Conservation (phyloP, 306 rosid genomes). For the Dalbergia cochinchinensis region DNA sequence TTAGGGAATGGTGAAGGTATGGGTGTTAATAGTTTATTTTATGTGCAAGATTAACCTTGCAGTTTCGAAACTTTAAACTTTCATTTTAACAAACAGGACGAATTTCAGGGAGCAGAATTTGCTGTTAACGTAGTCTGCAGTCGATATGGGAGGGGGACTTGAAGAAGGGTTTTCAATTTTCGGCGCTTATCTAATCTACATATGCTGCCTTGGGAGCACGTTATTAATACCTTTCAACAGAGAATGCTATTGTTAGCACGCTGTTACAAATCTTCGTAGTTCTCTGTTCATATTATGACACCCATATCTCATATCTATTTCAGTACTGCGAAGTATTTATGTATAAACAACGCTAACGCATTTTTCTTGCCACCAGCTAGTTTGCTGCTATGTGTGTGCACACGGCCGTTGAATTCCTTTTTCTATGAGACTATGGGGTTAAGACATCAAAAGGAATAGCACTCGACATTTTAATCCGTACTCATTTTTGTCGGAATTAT, state of each 20-base stretch:
- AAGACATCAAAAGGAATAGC: background rate
- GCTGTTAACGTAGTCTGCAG: slow-evolving; percentile 27
- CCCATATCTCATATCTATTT: slow-evolving; percentile 16
- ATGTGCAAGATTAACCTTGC: slow-evolving; percentile 6
- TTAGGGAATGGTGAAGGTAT: background rate
- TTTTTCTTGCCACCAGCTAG: background rate
- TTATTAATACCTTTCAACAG: slow-evolving; percentile 1
- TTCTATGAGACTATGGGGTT: background rate
- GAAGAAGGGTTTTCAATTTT: slow-evolving; percentile 6
- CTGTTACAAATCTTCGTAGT: background rate
- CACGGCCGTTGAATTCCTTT: background rate
- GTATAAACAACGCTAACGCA: slow-evolving; percentile 7
- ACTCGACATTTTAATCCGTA: background rate
- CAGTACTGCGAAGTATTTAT: slow-evolving; percentile 1
- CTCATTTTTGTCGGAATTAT: background rate
- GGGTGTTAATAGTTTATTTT: background rate
- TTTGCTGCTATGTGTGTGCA: background rate
- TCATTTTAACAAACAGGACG: background rate
- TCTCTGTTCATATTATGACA: slow-evolving; percentile 36
- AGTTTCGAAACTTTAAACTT: background rate
- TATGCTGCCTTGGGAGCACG: slow-evolving; percentile 8
- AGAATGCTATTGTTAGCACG: slow-evolving; percentile 25
- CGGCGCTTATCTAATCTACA: background rate
- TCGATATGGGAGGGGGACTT: background rate
- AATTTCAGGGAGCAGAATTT: slow-evolving; percentile 55